Percentiles rank a stretch among this genome's conserved stretches.
phyloP scores from a whole-genome alignment of 2,329 filamentous ascomycete genomes.

The Mollisiaceae sp. region DNA sequence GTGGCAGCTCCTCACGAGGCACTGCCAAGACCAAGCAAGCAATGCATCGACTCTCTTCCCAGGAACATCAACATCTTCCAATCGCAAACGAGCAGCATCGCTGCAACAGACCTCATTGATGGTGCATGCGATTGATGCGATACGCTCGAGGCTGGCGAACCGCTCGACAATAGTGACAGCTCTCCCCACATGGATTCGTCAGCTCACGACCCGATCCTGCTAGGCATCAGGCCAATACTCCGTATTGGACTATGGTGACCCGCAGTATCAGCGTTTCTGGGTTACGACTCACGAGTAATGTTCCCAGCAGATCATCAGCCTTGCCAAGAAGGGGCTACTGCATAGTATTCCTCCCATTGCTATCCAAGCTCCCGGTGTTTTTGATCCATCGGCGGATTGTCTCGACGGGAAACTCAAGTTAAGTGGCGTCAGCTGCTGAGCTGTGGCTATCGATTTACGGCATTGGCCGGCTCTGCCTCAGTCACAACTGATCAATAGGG shows the following conservation, averaged over 20 bases:
- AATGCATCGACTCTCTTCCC: not conserved
- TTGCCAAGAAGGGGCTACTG: constrained; percentile 2
- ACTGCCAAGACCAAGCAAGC: not conserved
- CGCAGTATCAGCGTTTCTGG: not conserved
- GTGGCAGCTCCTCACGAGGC: not conserved
- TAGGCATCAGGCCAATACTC: too few relatives aligned
- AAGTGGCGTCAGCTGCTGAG: too few relatives aligned
- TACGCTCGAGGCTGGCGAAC: not conserved
- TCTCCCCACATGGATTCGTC: not conserved
- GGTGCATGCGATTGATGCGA: too few relatives aligned
- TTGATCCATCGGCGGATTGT: not conserved
- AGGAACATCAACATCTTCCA: not conserved
- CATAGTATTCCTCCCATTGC: not conserved
- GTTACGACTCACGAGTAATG: too few relatives aligned
- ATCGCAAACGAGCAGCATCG: not conserved
- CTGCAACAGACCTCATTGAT: too few relatives aligned
- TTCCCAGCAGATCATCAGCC: not conserved
- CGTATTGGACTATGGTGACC: too few relatives aligned
- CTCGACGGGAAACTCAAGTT: too few relatives aligned
- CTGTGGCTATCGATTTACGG: too few relatives aligned
- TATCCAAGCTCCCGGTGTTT: not conserved
- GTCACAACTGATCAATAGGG: too few relatives aligned
- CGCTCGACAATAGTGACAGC: not conserved
- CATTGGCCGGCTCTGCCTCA: too few relatives aligned
- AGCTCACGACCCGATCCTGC: too few relatives aligned